phyloP scores from a whole-genome alignment of 202 grass and related monocot genomes.

The Setaria italica region DNA sequence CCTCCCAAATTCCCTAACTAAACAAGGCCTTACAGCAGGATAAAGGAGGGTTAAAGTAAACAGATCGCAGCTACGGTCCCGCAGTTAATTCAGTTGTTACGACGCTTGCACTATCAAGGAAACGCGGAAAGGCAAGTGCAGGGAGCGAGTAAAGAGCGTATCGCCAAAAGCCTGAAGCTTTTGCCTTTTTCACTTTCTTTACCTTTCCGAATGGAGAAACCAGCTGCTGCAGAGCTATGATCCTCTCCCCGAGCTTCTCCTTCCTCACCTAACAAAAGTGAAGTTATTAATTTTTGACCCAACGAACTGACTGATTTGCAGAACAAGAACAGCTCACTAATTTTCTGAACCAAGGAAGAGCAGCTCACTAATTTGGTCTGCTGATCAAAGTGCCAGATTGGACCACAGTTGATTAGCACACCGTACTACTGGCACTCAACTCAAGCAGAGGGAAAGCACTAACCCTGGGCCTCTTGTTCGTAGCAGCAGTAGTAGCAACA shows the following conservation, averaged over 20 bases:
- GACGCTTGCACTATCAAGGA: constrained; percentile 33
- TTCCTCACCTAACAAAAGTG: constrained; percentile 61
- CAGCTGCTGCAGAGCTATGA: constrained; percentile 94
- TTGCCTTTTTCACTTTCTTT: constrained; percentile 26
- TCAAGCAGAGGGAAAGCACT: constrained; percentile 38
- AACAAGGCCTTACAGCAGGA: too few species aligned
- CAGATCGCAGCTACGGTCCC: background rate
- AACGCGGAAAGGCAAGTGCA: constrained; percentile 30
- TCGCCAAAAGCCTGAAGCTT: constrained; percentile 51
- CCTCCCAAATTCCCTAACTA: too few species aligned
- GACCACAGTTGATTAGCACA: background rate
- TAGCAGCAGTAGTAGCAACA: background rate
- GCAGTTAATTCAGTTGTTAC: constrained; percentile 14
- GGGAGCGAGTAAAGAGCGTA: constrained; percentile 37
- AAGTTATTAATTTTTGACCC: background rate
- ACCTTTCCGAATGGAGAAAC: constrained; percentile 99
- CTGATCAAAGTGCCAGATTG: constrained; percentile 21
- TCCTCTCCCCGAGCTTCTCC: constrained; percentile 90
- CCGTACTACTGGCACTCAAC: constrained; percentile 40
- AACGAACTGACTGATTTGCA: background rate
- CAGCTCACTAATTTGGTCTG: background rate
- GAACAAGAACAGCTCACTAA: constrained; percentile 15
- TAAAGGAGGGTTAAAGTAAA: background rate
- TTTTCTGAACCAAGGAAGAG: background rate
- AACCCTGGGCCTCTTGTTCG: constrained; percentile 73